A percentile compares a stretch with the other conserved stretches of the same genome.
phyloP scores from a whole-genome alignment of 257 asterid genomes.

The Marsdenia floribunda region DNA sequence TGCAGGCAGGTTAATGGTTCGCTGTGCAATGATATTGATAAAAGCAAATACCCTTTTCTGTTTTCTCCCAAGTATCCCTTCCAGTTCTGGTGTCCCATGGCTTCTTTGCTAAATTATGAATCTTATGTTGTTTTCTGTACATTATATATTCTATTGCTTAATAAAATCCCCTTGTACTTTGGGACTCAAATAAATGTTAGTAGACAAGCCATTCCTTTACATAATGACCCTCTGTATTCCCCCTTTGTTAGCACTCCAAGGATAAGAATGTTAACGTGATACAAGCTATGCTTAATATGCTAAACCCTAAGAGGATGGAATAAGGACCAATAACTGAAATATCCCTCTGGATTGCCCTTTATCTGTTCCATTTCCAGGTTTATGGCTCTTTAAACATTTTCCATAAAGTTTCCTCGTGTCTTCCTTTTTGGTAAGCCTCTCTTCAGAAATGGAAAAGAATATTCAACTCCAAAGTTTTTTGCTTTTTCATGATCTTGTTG shows the following conservation, averaged over 20 bases:
- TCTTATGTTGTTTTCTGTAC: not conserved
- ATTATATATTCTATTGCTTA: not conserved
- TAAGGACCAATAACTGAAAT: not conserved
- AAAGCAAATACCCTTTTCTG: conserved; percentile 27
- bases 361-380: not conserved
- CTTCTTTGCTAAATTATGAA: not conserved
- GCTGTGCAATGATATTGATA: conserved; percentile 37
- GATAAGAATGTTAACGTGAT: not conserved
- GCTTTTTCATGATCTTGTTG: not conserved
- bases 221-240: not conserved
- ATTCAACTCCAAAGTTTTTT: not conserved
- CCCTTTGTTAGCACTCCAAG: not conserved
- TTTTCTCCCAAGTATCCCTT: conserved; percentile 26
- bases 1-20: conserved; percentile 62
- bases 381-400: not conserved
- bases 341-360: not conserved
- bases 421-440: not conserved
- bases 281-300: not conserved
- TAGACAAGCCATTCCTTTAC: not conserved
- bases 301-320: not conserved
- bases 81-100: not conserved
- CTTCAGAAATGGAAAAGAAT: not conserved
- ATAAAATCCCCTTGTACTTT: not conserved
- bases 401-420: not conserved
- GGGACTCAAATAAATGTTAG: not conserved